phyloP scores from a whole-genome alignment of 2,329 filamentous ascomycete species.

The Diaporthe citri region DNA sequence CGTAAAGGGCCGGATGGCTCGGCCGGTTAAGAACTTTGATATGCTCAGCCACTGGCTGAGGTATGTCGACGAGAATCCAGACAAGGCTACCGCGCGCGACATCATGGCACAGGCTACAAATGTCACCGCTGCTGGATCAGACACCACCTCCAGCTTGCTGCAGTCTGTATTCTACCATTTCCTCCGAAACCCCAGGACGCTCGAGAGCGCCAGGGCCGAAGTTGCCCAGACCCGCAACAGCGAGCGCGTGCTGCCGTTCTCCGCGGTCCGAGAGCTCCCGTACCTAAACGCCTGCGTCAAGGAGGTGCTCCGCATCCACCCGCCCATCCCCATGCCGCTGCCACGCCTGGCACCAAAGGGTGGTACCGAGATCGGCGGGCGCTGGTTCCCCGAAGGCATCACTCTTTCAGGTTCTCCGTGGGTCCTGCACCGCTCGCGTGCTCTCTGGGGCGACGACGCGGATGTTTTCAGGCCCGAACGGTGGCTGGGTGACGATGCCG shows the following conservation, averaged over 20 bases:
- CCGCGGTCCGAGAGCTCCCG: neutral
- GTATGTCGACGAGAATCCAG: constrained; percentile 5
- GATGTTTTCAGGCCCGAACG: constrained; percentile 43
- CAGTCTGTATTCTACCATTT: constrained; percentile 22
- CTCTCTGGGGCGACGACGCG: constrained; percentile 44
- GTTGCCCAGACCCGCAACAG: neutral
- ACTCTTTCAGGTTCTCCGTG: constrained; percentile 44
- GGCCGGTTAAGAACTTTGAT: neutral
- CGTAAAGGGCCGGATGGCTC: constrained; percentile 2
- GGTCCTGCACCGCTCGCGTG: constrained; percentile 47
- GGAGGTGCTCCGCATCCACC: constrained; percentile 34
- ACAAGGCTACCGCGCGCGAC: neutral
- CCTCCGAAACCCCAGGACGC: neutral
- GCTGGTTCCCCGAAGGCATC: constrained; percentile 47
- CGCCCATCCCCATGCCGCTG: constrained; percentile 28
- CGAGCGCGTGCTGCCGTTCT: constrained; percentile 9
- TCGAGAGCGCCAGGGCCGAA: constrained; percentile 2
- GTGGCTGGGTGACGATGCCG: constrained; percentile 41
- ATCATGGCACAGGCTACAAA: constrained; percentile 13
- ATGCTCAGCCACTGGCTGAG: constrained; percentile 11
- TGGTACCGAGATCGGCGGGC: constrained; percentile 46
- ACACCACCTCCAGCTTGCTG: constrained; percentile 12
- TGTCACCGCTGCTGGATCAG: constrained; percentile 2
- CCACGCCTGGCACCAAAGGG: constrained; percentile 37
- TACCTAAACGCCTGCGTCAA: constrained; percentile 30